Conservation (phyloP, 106 monocot species). For the Dendrobium huoshanense region DNA sequence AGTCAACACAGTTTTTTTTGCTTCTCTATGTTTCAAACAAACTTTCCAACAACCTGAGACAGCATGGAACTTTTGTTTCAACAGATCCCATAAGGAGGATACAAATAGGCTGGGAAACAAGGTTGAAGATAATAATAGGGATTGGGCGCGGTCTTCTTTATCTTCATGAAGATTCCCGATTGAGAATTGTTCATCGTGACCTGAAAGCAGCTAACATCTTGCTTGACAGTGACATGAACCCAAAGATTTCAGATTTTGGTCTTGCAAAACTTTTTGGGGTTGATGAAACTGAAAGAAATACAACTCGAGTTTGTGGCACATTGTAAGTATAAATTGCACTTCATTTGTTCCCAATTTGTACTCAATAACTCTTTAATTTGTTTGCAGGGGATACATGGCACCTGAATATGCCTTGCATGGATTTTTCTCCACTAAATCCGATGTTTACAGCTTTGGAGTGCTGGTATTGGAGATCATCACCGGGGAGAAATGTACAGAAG, state of each 20-base stretch:
- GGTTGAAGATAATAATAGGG: slow-evolving; percentile 10
- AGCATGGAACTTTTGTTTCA: not conserved
- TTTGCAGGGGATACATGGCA: slow-evolving; percentile 30
- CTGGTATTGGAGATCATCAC: slow-evolving; percentile 19
- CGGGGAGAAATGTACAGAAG: slow-evolving; percentile 9
- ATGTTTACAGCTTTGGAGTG: slow-evolving; percentile 26
- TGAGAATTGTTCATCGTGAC: slow-evolving; percentile 13
- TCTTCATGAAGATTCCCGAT: slow-evolving; percentile 9
- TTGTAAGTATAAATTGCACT: not conserved
- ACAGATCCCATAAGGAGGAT: not conserved
- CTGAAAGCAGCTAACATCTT: slow-evolving; percentile 17
- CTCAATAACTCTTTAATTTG: not conserved
- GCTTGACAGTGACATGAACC: slow-evolving; percentile 16
- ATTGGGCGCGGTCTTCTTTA: slow-evolving; percentile 14
- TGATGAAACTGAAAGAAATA: not conserved
- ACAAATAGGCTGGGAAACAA: slow-evolving; percentile 4
- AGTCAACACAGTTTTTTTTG: not conserved
- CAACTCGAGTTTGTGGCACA: not conserved
- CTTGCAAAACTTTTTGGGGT: not conserved
- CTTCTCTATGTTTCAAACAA: too few relatives aligned
- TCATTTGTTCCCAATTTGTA: not conserved
- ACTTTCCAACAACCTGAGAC: too few relatives aligned
- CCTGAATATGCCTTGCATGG: slow-evolving; percentile 23
- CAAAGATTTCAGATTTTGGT: slow-evolving; percentile 11
- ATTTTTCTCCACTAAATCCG: slow-evolving; percentile 18